These are phyloP conservation scores for Penicillium oxalicum DNA, from an alignment of 2,329 filamentous ascomycete species.

Conservation along the genomic window DNA sequence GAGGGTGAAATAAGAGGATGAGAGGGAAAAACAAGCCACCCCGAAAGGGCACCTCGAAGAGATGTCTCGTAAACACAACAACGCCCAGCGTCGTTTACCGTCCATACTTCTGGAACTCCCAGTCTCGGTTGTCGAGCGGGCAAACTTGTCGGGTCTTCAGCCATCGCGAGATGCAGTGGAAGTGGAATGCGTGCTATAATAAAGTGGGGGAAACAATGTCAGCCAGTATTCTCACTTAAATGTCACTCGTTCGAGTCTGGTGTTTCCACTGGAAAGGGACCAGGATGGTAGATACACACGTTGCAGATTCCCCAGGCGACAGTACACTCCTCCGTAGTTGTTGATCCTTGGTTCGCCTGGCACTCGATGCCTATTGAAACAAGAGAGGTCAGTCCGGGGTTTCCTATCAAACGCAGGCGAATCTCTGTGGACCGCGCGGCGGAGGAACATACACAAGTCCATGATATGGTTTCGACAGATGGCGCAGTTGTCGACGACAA, in stretches of 20 bases:
- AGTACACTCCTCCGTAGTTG: conserved; percentile 95
- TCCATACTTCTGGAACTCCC: conserved; percentile 99
- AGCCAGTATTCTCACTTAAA: conserved; percentile 2
- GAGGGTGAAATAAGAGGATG: not conserved
- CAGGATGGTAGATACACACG: conserved; percentile 50
- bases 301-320: conserved; percentile 99
- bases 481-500: conserved; percentile 98
- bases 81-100: conserved; percentile 41
- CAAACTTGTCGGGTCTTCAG: conserved; percentile 98
- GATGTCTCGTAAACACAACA: not conserved
- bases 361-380: conserved; percentile 74
- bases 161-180: conserved; percentile 99
- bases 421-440: no score
- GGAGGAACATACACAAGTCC: conserved; percentile 70
- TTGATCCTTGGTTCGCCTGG: conserved; percentile 95
- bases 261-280: no score
- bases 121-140: conserved; percentile 94
- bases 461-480: conserved; percentile 99
- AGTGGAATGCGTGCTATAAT: conserved; percentile 91
- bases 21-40: not conserved
- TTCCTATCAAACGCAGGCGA: no score
- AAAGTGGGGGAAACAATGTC: not conserved
- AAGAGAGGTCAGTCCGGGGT: conserved; percentile 6
- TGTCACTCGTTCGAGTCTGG: no score
- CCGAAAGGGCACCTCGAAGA: not conserved